Evolutionary conservation across 495 filamentous ascomycete species (phyloP).

Genomic region (Patellaria atrata): DNA sequence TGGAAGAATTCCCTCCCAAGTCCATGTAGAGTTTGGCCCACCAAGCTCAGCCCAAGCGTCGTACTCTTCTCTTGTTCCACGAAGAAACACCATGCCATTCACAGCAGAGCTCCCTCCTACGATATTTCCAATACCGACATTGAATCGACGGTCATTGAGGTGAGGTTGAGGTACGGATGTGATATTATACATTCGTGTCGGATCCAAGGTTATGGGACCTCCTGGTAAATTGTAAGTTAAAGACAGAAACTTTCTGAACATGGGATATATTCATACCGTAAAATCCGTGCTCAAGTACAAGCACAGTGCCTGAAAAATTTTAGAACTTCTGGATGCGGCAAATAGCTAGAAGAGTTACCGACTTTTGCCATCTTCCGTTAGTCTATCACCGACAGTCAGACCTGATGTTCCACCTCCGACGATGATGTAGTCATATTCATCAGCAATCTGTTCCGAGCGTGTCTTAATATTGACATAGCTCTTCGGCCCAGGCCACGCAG

Average conservation of each 20-base stretch:
- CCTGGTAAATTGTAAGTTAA: background rate
- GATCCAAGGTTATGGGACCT: constrained; percentile 1
- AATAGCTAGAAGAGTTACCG: too few relatives aligned
- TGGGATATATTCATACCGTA: constrained; percentile 10
- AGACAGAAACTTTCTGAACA: constrained; percentile 1
- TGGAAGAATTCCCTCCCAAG: too few relatives aligned
- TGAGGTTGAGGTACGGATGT: constrained; percentile 8
- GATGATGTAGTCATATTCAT: too few relatives aligned
- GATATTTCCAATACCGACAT: background rate
- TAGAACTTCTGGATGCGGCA: too few relatives aligned
- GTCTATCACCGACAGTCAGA: constrained; percentile 16
- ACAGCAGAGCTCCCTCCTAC: constrained; percentile 11
- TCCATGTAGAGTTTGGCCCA: constrained; percentile 7
- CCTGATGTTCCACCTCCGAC: constrained; percentile 19
- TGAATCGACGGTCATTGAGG: background rate
- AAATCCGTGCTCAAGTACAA: constrained; percentile 14
- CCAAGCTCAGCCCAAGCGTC: constrained; percentile 15
- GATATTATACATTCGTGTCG: constrained; percentile 10
- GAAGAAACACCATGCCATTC: constrained; percentile 14
- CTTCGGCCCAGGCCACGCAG: too few relatives aligned
- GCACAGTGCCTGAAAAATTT: constrained; percentile 7
- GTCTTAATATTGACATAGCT: too few relatives aligned
- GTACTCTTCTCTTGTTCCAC: constrained; percentile 11
- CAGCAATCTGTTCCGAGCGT: too few relatives aligned
- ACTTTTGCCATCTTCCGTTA: constrained; percentile 10